These are phyloP conservation scores for Pyricularia grisea DNA, from an alignment of 2,329 filamentous ascomycete genomes.

Conservation along the genomic window DNA sequence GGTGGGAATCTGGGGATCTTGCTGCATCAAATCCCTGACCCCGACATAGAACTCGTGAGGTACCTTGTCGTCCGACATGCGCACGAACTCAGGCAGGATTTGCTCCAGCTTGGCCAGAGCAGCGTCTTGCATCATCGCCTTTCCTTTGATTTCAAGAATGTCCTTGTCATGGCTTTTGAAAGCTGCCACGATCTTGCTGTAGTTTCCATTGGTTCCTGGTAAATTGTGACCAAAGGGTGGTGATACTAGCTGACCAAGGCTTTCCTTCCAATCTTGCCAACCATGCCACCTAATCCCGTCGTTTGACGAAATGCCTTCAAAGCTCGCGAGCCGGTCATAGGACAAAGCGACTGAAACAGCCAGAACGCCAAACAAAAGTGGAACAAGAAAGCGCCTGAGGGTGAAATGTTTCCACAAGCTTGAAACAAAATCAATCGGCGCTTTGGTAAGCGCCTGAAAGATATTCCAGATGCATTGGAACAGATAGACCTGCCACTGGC, in stretches of 20 bases:
- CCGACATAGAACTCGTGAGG: slow-evolving; percentile 57
- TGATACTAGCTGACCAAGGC: slow-evolving; percentile 14
- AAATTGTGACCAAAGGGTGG: slow-evolving; percentile 3
- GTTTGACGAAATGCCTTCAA: slow-evolving; percentile 13
- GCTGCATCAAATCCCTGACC: slow-evolving; percentile 42
- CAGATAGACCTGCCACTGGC: neutral
- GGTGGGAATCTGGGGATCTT: slow-evolving; percentile 36
- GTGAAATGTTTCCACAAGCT: neutral
- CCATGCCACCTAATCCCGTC: slow-evolving; percentile 15
- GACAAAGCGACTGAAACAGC: neutral
- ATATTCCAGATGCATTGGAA: neutral
- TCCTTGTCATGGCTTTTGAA: slow-evolving; percentile 13
- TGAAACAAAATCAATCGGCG: neutral
- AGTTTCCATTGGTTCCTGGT: slow-evolving; percentile 10
- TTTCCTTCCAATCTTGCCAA: slow-evolving; percentile 12
- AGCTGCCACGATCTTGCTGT: slow-evolving; percentile 15
- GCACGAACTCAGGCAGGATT: slow-evolving; percentile 46
- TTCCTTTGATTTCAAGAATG: slow-evolving; percentile 19
- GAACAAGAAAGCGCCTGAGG: neutral
- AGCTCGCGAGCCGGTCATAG: neutral
- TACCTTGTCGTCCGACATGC: slow-evolving; percentile 43
- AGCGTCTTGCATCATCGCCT: slow-evolving; percentile 23
- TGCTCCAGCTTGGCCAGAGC: slow-evolving; percentile 33
- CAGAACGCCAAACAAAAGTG: neutral
- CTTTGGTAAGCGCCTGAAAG: neutral